A percentile compares a stretch with the other conserved stretches of the same genome.
Evolutionary conservation across 169 alveolate species (phyloP).

Genomic region (Plasmodium gaboni): DNA sequence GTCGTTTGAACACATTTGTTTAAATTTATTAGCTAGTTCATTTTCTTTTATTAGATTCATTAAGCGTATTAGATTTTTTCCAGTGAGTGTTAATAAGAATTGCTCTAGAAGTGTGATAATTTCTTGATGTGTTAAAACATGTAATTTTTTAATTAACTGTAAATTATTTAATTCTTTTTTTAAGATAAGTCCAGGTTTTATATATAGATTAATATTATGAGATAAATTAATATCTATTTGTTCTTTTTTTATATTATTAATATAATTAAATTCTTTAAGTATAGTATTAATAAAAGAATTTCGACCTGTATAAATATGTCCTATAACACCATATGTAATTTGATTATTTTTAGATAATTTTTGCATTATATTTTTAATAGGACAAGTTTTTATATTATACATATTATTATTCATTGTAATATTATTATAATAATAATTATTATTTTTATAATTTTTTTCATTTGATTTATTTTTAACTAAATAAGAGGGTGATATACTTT

Average conservation of each 20-base stretch:
- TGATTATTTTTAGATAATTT: conserved; percentile 1
- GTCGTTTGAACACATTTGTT: neutral
- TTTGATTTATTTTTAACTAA: conserved; percentile 3
- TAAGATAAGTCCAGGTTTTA: conserved; percentile 53
- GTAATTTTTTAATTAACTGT: conserved; percentile 54
- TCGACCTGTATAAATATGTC: conserved; percentile 74
- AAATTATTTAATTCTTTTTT: conserved; percentile 32
- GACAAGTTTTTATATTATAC: neutral
- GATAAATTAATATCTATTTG: conserved; percentile 10
- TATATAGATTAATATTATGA: conserved; percentile 32
- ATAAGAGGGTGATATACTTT: neutral
- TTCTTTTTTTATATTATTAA: neutral
- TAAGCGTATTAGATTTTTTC: conserved; percentile 22
- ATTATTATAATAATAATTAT: neutral
- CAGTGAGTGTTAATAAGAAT: conserved; percentile 23
- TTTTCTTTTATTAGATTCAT: conserved; percentile 6
- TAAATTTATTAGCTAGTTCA: conserved; percentile 6
- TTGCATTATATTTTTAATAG: conserved; percentile 14
- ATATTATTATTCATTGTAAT: conserved; percentile 2
- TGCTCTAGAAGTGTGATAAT: conserved; percentile 19
- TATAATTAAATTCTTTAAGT: conserved; percentile 16
- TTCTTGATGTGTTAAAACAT: conserved; percentile 22
- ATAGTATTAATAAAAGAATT: conserved; percentile 16
- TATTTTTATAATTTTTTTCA: neutral
- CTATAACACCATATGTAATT: conserved; percentile 64